Percentiles rank a stretch among this genome's conserved stretches.
These are phyloP conservation scores for Peterozyma toletana DNA, from an alignment of 805 yeast genomes.

Conservation along the genomic window DNA sequence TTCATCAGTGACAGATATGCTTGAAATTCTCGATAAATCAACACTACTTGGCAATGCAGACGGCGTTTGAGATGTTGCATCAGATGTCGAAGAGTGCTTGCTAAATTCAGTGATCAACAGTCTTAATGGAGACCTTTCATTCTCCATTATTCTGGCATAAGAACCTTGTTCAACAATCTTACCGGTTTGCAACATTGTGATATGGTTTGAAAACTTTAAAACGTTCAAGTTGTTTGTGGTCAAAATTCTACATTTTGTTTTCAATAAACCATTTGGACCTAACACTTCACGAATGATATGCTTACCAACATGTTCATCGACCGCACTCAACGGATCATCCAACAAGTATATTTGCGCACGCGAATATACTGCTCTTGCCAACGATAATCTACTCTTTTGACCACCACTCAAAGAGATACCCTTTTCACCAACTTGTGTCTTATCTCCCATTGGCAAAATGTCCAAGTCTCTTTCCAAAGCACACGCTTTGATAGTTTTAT, in stretches of 20 bases:
- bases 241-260: slow-evolving; percentile 65
- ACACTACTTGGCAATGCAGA: slow-evolving; percentile 12
- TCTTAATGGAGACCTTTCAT: slow-evolving; percentile 40
- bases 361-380: slow-evolving; percentile 91
- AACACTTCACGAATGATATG: slow-evolving; percentile 78
- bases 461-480: slow-evolving; percentile 72
- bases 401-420: slow-evolving; percentile 95
- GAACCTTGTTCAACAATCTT: slow-evolving; percentile 61
- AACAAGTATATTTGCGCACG: slow-evolving; percentile 82
- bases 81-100: slow-evolving; percentile 24
- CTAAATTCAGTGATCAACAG: slow-evolving; percentile 61
- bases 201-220: slow-evolving; percentile 62
- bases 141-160: slow-evolving; percentile 41
- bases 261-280: slow-evolving; percentile 73
- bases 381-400: slow-evolving; percentile 86
- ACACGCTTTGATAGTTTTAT: slow-evolving; percentile 77
- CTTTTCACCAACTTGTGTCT: slow-evolving; percentile 89
- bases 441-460: slow-evolving; percentile 77
- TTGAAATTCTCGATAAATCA: slow-evolving; percentile 9
- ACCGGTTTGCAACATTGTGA: slow-evolving; percentile 67
- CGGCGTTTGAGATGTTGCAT: slow-evolving; percentile 8
- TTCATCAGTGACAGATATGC: slow-evolving; percentile 19
- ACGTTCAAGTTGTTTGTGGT: slow-evolving; percentile 87
- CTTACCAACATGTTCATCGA: slow-evolving; percentile 89
- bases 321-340: slow-evolving; percentile 92